phyloP scores from a whole-genome alignment of 2,329 filamentous ascomycete genomes.

The Didymella exigua region DNA sequence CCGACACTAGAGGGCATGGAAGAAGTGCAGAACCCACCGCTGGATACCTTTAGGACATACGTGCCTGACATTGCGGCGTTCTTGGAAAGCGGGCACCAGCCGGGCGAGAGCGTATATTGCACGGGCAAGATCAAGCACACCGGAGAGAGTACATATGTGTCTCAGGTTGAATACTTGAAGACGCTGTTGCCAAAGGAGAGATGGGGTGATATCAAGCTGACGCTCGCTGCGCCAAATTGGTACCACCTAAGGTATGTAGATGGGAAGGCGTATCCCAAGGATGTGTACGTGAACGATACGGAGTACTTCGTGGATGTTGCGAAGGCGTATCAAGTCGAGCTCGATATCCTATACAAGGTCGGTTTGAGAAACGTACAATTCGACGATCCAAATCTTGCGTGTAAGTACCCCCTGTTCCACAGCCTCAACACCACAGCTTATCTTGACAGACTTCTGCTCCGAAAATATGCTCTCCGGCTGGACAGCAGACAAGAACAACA shows the following conservation, averaged over 20 bases:
- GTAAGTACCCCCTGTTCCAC: slow-evolving; percentile 23
- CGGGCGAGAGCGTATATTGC: slow-evolving; percentile 61
- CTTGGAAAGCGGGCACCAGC: slow-evolving; percentile 61
- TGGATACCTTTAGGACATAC: slow-evolving; percentile 60
- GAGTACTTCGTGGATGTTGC: slow-evolving; percentile 53
- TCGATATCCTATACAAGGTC: slow-evolving; percentile 52
- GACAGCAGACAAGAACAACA: slow-evolving; percentile 67
- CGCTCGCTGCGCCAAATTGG: slow-evolving; percentile 68
- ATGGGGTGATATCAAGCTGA: slow-evolving; percentile 69
- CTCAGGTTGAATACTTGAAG: slow-evolving; percentile 64
- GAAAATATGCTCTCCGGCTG: slow-evolving; percentile 41
- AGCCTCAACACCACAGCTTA: background rate
- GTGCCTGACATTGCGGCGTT: slow-evolving; percentile 66
- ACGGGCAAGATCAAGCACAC: slow-evolving; percentile 62
- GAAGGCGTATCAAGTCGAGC: slow-evolving; percentile 50
- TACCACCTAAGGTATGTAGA: slow-evolving; percentile 68
- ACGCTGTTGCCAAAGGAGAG: slow-evolving; percentile 61
- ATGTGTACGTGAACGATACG: slow-evolving; percentile 50
- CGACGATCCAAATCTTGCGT: slow-evolving; percentile 53
- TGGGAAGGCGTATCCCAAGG: slow-evolving; percentile 50
- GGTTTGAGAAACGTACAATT: slow-evolving; percentile 53
- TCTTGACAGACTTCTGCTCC: slow-evolving; percentile 37
- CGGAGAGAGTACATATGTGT: slow-evolving; percentile 58
- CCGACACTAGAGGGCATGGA: slow-evolving; percentile 58
- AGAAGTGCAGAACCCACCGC: slow-evolving; percentile 54